Base-by-base conservation (phyloP, 805 yeast species). In the Wickerhamiella siamensis region DNA sequence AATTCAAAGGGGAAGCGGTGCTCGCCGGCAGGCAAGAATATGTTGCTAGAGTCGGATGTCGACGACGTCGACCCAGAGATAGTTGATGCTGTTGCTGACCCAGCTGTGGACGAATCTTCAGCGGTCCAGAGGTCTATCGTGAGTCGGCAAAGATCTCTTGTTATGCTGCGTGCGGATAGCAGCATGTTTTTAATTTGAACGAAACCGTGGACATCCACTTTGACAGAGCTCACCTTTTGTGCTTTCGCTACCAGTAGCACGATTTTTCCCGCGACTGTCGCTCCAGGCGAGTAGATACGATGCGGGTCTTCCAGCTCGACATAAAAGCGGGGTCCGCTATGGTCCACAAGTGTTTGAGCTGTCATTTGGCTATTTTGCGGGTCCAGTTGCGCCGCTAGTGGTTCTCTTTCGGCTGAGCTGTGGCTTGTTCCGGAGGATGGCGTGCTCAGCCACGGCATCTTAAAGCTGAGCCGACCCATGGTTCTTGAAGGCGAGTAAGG, bases 1-100 rank as follows among this genome's bases (percentile, higher is more conserved):
- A 86, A 81, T 38, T 79, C 73, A 55, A 86, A 87, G 17, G 94
- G 94, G 56, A 87, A 86, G 29, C 83, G 63, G 59, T 86, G 95
- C 54, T 82, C 88, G 33, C 95, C 95, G 52, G 51, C 36, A 5
- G 29, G 16, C 47, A 51, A 10, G 15, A 9, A 31, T n/a, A n/a
- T 5, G n/a, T n/a, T 5, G 20, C 20, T 15, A 4, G 18, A 5
- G 9, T 32, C 35, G 8, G 35, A n/a, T 4, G 20, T 17, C 20
- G 35, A 16, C 9, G 9, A 10, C 5, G 35, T 17, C 20, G 20
- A 5, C 20, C 20, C 5, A 14, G 35, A 18, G 33, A 15, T 31
- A n/a, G 16, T 15, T 31, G 33, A 31, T 5, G 16, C 33, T 9
- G 15, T n/a, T 12, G 16, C 10, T 15, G 35, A 32, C 4, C 20